Percentiles rank a stretch among this genome's conserved stretches.
phyloP scores from a whole-genome alignment of 305 asterid genomes.

The Euphrasia arctica region DNA sequence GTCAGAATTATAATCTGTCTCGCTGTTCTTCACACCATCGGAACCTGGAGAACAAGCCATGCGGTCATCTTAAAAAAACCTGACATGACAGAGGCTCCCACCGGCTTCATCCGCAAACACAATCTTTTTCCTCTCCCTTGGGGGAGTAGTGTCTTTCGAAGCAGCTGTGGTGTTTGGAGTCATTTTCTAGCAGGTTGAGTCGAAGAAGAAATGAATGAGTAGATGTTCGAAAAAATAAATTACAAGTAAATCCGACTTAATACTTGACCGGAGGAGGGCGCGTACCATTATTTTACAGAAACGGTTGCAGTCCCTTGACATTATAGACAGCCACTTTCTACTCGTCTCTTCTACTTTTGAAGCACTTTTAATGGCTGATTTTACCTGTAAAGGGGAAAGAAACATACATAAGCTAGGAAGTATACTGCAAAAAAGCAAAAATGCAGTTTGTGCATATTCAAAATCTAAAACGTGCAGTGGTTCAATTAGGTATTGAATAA shows the following conservation, averaged over 20 bases:
- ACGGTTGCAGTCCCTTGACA: slow-evolving; percentile 90
- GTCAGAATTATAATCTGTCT: slow-evolving; percentile 15
- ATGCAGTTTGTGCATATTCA: slow-evolving; percentile 14
- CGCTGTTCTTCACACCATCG: slow-evolving; percentile 29
- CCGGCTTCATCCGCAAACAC: slow-evolving; percentile 92
- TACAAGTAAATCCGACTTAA: not conserved
- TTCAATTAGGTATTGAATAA: too few relatives aligned
- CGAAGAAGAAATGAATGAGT: slow-evolving; percentile 21
- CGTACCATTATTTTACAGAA: slow-evolving; percentile 36
- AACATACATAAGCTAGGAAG: slow-evolving; percentile 8
- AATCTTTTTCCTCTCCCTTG: slow-evolving; percentile 57
- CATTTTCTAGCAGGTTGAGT: slow-evolving; percentile 46
- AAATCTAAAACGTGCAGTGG: not conserved
- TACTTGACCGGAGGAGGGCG: slow-evolving; percentile 4
- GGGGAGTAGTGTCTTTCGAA: slow-evolving; percentile 28
- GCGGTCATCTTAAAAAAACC: slow-evolving; percentile 38
- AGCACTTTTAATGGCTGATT: slow-evolving; percentile 55
- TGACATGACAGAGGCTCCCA: slow-evolving; percentile 70
- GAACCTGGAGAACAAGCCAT: slow-evolving; percentile 27
- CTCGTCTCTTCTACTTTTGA: slow-evolving; percentile 64
- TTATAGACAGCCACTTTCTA: slow-evolving; percentile 66
- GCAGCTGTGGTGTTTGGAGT: slow-evolving; percentile 38
- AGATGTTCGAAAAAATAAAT: slow-evolving; percentile 12
- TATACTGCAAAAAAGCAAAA: slow-evolving; percentile 7
- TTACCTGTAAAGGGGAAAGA: slow-evolving; percentile 48